Evolutionary conservation across 345 rosid species (phyloP), one percentile per base, ranked within the genome.

Genomic region (Citrus maxima): DNA sequence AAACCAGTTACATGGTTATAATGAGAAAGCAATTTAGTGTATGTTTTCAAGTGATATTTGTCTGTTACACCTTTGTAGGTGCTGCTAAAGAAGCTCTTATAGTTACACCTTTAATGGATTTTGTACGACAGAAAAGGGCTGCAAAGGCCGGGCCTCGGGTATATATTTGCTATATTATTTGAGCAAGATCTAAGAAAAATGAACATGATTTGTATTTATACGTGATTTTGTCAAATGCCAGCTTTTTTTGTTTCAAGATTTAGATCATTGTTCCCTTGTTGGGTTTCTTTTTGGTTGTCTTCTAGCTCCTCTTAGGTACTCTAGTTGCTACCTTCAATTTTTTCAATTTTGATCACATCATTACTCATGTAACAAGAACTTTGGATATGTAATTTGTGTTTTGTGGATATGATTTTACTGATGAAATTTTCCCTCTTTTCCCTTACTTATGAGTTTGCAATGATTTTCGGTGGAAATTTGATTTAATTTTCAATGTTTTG

Each of bases 91-190:
- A 84, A 64, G 18, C 68, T 80, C 86, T 85, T 70, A 79, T 88
- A 72, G 83, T 87, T 55, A 92, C 93, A 46, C 92, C 96, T n/a
- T 79, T 90, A 67, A 91, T 91, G 95, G 91, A 91, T 78, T 91
- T 82, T 81, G 88, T 92, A 67, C 81, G 93, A 68, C 89, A 86
- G 78, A 92, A 86, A 85, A 87, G 93, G 83, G 88, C 90, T 77
- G 80, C 90, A 25, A 82, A 81, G 83, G 83, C 72, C 63, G 87
- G 84, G 79, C 80, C 91, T 40, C 82, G 84, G 91, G 91, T 90
- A 86, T 55, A 10, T 22, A 60, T 27, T 64, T 67, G 28, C 7
- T 28, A 37, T 27, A 28, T 21, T 18, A n/a, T 63, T n/a, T 73
- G 54, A 60, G 69, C 30, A n/a, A 51, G 34, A n/a, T 14, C 5